Base-by-base conservation (phyloP, 2,329 filamentous ascomycete species). In the Aspergillus sp. region DNA sequence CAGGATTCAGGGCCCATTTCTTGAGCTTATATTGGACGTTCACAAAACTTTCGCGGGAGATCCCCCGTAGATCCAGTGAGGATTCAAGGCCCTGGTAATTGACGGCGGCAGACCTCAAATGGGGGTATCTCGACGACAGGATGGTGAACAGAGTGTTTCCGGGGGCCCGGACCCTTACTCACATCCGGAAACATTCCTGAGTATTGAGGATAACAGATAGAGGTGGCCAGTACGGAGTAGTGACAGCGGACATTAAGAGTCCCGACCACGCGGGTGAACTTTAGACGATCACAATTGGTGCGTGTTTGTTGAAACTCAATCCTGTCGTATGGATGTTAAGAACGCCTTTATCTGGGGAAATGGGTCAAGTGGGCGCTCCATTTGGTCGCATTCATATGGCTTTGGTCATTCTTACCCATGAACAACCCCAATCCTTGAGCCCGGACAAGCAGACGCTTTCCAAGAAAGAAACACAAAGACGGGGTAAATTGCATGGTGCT, bases 221-320 rank as follows among this genome's bases (percentile, higher is more conserved):
- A 22, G 24, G 44, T 24, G 20, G 8, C 39, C 13, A 50, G 20
- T 34, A 20, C 20, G 20, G 20, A 20, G 3, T 3, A 40, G 27
- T 30, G 39, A 40, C 3, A 19, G 37, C 27, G 17, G 22, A 33
- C 48, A 45, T 60, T 61, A 57, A 52, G 61, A 56, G 61, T 68
- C 67, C 69, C 69, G 64, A 61, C 62, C 61, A 60, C 62, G 42
- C 64, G 70, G 70, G 59, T 61, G 67, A 68, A 66, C 64, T 66
- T 58, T 47, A 68, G 64, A 59, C 61, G 62, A 69, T 68, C 66
- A 50, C 40, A 61, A 51, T 65, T 68, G 70, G 68, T 64, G 68
- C 64, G 67, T 70, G 70, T 68, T 69, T 70, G 65, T 66, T 51
- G 44, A 70, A 73, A 72, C 70, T 68, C 65, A 73, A 73, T 71